phyloP scores from a whole-genome alignment of 2,329 filamentous ascomycete species.

The Colletotrichum caudatum region DNA sequence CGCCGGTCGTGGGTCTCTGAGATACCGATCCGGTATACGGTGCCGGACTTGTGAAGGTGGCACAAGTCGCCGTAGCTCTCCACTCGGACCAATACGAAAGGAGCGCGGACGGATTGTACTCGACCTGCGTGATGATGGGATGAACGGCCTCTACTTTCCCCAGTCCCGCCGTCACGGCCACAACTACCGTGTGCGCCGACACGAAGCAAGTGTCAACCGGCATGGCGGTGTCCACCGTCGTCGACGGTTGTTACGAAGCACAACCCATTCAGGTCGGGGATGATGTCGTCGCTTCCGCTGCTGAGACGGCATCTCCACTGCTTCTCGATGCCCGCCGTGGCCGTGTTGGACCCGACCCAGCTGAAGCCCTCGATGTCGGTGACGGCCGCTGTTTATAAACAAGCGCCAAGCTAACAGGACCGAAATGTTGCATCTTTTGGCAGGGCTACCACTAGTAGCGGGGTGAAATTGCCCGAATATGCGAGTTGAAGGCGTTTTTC shows the following conservation, averaged over 20 bases:
- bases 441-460: neutral
- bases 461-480: neutral
- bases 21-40: constrained; percentile 11
- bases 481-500: neutral
- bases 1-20: neutral
- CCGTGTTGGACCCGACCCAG: constrained; percentile 33
- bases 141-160: constrained; percentile 22
- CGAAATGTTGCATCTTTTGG: neutral
- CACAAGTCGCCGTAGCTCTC: constrained; percentile 11
- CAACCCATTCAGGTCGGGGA: constrained; percentile 20
- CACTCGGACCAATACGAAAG: constrained; percentile 4
- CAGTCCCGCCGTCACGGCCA: constrained; percentile 30
- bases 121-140: neutral
- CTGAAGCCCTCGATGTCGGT: constrained; percentile 19
- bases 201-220: constrained; percentile 28
- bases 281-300: neutral
- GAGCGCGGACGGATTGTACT: constrained; percentile 3
- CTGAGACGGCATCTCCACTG: constrained; percentile 26
- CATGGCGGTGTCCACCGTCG: constrained; percentile 3
- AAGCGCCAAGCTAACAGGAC: neutral
- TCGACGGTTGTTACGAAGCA: constrained; percentile 25
- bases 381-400: constrained; percentile 5
- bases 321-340: constrained; percentile 26
- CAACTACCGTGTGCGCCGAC: constrained; percentile 25
- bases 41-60: constrained; percentile 15